Base-by-base conservation (phyloP, 2,329 filamentous ascomycete genomes). In the Penicillium decumbens region DNA sequence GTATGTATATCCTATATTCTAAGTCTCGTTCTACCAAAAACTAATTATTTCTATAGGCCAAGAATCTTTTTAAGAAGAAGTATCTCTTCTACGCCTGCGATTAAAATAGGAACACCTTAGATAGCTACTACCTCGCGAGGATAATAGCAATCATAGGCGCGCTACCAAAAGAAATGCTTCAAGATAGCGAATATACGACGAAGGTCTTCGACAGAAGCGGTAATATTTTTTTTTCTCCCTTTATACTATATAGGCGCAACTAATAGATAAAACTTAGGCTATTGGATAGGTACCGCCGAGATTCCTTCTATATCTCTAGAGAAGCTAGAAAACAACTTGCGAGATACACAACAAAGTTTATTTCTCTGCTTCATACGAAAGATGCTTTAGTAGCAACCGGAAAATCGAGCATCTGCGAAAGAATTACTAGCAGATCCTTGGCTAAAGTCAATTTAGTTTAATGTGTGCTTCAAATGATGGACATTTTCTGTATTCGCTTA, bases 101-200 rank as follows among this genome's bases (percentile, higher is more conserved):
- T 51, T 27, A 49, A 30, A 44, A 49, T 5, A 44, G 43, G 5
- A 27, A 60, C 10, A 20, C 33, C 13, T 56, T 46, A 32, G 46
- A 55, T 8, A 39, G 24, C 15, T 59, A 64, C 28, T 65, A 70
- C 27, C 58, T 71, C 41, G 66, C 63, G 1, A 60, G 65, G 41
- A 70, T 73, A 63, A 63, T 74, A 4, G 66, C 71, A 2, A 47
- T 73, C 6, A 58, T 75, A 48, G 70, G 70, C 0, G 64, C 59
- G 1, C 72, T 71, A 1, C 67, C 67, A 1, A 56, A 50, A 41
- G 57, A 62, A 2, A 68, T 74, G 35, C 42, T 74, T 3, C 39
- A 62, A 41, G 57, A 66, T 2, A 72, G 68, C 38, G 56, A 60
- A 3, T 58, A 53, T 37, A 47, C 50, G n/a, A 49, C 4, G 1